A percentile compares a stretch with the other conserved stretches of the same genome.
Conservation (phyloP, 1,284 basidiomycete species). For the Trichosporon faecale region DNA sequence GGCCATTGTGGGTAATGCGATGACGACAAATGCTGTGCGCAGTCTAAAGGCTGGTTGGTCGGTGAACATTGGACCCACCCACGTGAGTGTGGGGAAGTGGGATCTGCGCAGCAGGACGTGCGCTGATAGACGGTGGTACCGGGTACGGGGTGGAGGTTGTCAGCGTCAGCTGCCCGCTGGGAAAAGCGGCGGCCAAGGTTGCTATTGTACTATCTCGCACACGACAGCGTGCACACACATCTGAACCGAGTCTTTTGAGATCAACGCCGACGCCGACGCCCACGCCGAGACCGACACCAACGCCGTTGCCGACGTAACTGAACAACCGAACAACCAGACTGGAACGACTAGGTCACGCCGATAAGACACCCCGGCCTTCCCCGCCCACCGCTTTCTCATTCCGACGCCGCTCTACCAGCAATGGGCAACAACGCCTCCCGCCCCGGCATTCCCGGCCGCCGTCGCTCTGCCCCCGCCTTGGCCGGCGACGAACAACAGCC, state of each 20-base stretch:
- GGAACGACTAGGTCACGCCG: no score
- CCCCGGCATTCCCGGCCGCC: background rate
- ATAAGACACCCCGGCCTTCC: background rate
- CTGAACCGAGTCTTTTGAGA: background rate
- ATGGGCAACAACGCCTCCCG: background rate
- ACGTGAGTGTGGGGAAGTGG: background rate
- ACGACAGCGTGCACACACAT: background rate
- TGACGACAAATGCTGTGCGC: background rate
- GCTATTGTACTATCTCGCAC: background rate
- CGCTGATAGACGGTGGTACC: background rate
- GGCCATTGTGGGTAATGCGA: background rate
- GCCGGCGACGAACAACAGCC: background rate
- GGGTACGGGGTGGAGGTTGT: background rate
- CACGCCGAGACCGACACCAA: background rate
- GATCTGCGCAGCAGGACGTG: background rate
- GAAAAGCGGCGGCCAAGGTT: background rate
- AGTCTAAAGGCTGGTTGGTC: background rate
- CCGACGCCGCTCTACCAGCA: background rate
- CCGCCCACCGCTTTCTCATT: background rate
- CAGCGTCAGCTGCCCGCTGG: background rate
- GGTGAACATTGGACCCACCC: background rate
- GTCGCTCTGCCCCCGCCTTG: background rate
- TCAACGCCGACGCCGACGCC: background rate
- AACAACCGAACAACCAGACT: no score
- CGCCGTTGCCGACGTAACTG: no score